These are phyloP conservation scores for Candida oleophila DNA, from an alignment of 805 yeast species.

Conservation along the genomic window DNA sequence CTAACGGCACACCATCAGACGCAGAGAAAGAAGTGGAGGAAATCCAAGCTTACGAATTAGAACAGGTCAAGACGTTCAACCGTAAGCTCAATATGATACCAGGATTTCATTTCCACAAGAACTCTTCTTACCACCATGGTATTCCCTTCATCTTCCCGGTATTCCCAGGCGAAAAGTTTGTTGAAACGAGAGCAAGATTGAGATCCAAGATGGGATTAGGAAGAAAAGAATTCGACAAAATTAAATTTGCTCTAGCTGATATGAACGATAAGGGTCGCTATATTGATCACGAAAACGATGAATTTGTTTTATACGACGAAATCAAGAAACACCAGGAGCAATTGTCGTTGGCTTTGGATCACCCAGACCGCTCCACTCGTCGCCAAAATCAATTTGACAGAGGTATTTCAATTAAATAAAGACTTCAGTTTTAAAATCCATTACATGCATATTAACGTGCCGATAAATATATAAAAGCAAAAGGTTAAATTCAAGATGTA, in stretches of 20 bases:
- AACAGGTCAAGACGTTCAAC: constrained; percentile 19
- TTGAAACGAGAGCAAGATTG: constrained; percentile 63
- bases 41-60: constrained; percentile 12
- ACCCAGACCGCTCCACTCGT: constrained; percentile 73
- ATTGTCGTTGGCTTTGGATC: constrained; percentile 76
- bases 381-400: constrained; percentile 36
- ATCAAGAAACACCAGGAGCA: constrained; percentile 36
- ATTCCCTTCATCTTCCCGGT: constrained; percentile 79
- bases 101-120: constrained; percentile 77
- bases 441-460: not conserved
- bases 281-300: constrained; percentile 50
- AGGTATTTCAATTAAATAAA: constrained; percentile 40
- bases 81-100: constrained; percentile 49
- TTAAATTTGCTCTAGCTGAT: constrained; percentile 61
- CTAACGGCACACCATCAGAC: not conserved
- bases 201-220: constrained; percentile 73
- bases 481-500: constrained; percentile 2
- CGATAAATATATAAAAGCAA: not conserved
- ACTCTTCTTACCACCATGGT: constrained; percentile 69
- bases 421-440: not conserved
- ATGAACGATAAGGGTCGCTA: constrained; percentile 40
- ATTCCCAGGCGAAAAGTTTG: constrained; percentile 63
- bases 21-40: constrained; percentile 21
- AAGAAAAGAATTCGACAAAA: constrained; percentile 74
- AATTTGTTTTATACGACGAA: constrained; percentile 54